Evolutionary conservation across 2,329 filamentous ascomycete genomes (phyloP).

Genomic region (Monosporascus sp.): DNA sequence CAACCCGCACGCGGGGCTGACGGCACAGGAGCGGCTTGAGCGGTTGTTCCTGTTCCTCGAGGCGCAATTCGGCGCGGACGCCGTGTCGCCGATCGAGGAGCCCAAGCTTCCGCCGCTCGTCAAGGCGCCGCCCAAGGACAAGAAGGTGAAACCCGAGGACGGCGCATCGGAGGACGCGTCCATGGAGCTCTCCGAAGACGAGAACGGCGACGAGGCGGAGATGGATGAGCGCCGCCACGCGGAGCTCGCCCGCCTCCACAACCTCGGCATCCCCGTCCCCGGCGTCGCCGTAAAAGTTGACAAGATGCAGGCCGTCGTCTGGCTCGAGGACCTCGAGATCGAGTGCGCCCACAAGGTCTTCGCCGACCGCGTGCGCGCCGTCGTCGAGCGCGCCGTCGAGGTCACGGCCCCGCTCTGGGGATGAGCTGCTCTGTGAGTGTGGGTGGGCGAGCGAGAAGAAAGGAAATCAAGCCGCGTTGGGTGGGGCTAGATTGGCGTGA

Average conservation of each 20-base stretch:
- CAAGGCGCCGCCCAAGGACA: conserved; percentile 20
- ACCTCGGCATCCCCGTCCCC: conserved; percentile 83
- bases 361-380: conserved; percentile 77
- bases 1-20: conserved; percentile 71
- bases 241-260: conserved; percentile 75
- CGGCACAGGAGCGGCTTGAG: conserved; percentile 71
- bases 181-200: conserved; percentile 25
- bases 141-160: conserved; percentile 20
- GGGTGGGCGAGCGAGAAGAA: background rate
- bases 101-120: conserved; percentile 48
- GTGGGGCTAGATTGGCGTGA: too few relatives aligned
- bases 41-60: conserved; percentile 95
- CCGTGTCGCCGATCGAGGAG: conserved; percentile 69
- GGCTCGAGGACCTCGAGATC: conserved; percentile 87
- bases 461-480: too few relatives aligned
- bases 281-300: conserved; percentile 85
- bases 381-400: conserved; percentile 86
- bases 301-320: conserved; percentile 80
- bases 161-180: conserved; percentile 19
- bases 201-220: conserved; percentile 37
- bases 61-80: conserved; percentile 85
- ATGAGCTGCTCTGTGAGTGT: conserved; percentile 20
- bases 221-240: conserved; percentile 52
- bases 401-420: conserved; percentile 73
- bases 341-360: conserved; percentile 77